A percentile compares a stretch with the other conserved stretches of the same genome.
phyloP scores from a whole-genome alignment of 1,284 basidiomycete genomes.

The Boletus subluridellus region DNA sequence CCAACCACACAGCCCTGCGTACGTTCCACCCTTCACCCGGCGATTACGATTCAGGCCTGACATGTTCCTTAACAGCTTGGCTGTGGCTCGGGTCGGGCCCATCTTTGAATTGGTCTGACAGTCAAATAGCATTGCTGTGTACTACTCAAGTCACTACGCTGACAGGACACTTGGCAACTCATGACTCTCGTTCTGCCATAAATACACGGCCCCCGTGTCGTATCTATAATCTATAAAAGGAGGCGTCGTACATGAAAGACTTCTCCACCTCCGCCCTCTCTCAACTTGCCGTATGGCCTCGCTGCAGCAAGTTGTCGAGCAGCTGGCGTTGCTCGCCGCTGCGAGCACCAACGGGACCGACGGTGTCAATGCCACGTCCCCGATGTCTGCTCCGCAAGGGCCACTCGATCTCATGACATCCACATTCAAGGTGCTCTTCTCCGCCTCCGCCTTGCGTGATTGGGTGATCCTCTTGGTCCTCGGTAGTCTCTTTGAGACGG shows the following conservation, averaged over 20 bases:
- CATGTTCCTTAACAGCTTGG: not conserved
- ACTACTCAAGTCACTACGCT: not conserved
- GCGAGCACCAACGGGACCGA: constrained; percentile 12
- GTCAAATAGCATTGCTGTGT: not conserved
- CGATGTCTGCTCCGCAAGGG: not conserved
- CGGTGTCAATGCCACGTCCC: not conserved
- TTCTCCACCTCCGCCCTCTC: not conserved
- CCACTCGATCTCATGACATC: constrained; percentile 29
- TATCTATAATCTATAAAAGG: constrained; percentile 7
- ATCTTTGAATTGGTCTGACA: not conserved
- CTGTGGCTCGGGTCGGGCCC: not conserved
- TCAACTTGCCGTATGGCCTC: constrained; percentile 20
- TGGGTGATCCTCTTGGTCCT: constrained; percentile 62
- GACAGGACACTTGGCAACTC: not conserved
- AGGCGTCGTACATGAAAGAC: not conserved
- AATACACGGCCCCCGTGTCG: not conserved
- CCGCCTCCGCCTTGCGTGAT: constrained; percentile 54
- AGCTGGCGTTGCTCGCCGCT: constrained; percentile 25
- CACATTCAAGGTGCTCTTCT: constrained; percentile 42
- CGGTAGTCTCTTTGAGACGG: constrained; percentile 58
- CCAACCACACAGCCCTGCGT: not conserved
- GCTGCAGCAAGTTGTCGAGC: constrained; percentile 32
- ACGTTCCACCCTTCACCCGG: not conserved
- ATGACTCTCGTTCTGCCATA: not conserved
- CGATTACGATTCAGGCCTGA: not conserved